Base-by-base conservation (phyloP, 2,329 filamentous ascomycete species). In the Ophiostoma montium region DNA sequence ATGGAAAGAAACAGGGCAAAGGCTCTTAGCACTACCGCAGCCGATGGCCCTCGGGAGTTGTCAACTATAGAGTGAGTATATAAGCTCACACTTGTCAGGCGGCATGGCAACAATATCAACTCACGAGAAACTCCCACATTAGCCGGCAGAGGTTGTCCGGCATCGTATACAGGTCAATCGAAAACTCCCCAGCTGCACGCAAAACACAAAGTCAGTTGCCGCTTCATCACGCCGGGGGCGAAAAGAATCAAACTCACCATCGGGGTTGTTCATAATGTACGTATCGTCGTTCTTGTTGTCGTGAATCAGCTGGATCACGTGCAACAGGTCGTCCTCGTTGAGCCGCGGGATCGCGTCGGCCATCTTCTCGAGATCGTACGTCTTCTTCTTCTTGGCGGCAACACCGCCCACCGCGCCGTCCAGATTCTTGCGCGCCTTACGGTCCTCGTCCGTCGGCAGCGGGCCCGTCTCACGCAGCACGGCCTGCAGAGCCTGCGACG, bases 251-350 rank as follows among this genome's bases (percentile, higher is more conserved):
- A n/a, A n/a, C n/a, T n/a, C 70, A 94, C 87, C 84, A 61, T 98
- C 92, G 51, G 95, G 78, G 65, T 98, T 94, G 59, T 95, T 96
- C 70, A 94, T 89, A 46, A 90, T 94, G 68, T 95, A 96, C 1
- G 90, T 95, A 55, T 95, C 88, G 6, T 86, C 78, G 1, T 79
- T 82, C 73, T 96, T 96, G 69, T 95, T 86, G 68, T 98, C 92
- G 65, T 96, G 92, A 54, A 98, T 90, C 78, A 98, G 83, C 69
- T 96, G 90, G 53, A 98, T 94, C 21, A 96, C 87, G 58, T 92
- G 86, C 53, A 98, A 72, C 38, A 98, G 70, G 60, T 96, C 90
- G 57, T 98, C 92, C 70, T 98, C 92, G 55, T 78, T 77, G 23
- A 98, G 78, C 70, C 86, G 88, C 63, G 90, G 81, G 51, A 98